Base-by-base conservation (phyloP, 805 yeast genomes). In the Trichomonascus vanleenenianus region DNA sequence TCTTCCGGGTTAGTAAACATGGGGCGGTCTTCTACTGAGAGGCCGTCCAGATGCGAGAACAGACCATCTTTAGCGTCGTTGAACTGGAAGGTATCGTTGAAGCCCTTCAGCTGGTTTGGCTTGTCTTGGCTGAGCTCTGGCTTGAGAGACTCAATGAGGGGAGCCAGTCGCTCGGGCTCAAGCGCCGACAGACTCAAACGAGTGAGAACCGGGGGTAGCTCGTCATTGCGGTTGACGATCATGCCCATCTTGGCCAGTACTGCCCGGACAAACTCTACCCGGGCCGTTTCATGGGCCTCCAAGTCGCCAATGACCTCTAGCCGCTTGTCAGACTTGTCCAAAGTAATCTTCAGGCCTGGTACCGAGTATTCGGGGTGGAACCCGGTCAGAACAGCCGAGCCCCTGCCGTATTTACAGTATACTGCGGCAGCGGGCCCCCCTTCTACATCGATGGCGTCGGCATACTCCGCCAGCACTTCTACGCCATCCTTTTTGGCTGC, bases 311-410 rank as follows among this genome's bases (percentile, higher is more conserved):
- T 62, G 2, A 79, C 65, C 0, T 55, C 45, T 14, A 66, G 59
- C 39, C 50, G 63, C 40, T 46, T 48, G 0, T 61, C 57, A 9
- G 59, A 52, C 2, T 49, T 19, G 25, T 30, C 34, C 27, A 32
- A 11, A 1, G 65, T 52, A 22, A 66, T 66, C 15, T 63, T 64
- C 49, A 74, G 64, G 51, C 80, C 55, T 12, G 74, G 66, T 12
- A 63, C 60, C 0, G 87, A 82, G 58, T 81, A 88, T 63, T 93
- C 99, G 0, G 96, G 95, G 63, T 93, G 98, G 0, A 86, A 75
- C 0, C 97, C 97, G 11, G 83, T 72, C 10, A 93, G 70, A 8
- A 93, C 63, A 0, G 81, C 96, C 32, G 66, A 67, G 2, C 98
- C 98, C 33, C 74, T 67, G 1, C 95, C 96, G 2, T 78, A 76